Evolutionary conservation across 202 grass and related monocot species (phyloP), one percentile per base, ranked within the genome.

Genomic region (Hordeum pubiflorum): DNA sequence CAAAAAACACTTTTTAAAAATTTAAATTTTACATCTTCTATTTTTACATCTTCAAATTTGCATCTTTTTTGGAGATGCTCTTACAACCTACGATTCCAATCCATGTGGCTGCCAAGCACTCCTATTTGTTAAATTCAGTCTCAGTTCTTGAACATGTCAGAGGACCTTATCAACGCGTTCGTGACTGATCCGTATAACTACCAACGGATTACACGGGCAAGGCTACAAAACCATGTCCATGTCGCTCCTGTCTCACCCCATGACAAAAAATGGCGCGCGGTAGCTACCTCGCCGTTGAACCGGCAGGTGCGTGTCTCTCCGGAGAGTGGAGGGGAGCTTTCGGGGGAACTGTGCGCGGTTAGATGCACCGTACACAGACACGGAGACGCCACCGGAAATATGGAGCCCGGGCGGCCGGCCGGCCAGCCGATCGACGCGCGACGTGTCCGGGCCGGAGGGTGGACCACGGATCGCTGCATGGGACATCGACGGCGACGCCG

Each of bases 371-470:
- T 17, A 71, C 39, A 7, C 81, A 27, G 77, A 86, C 61, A 79
- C 75, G 77, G 84, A 86, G 78, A 38, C 50, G 52, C 78, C 84
- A 86, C 71, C 71, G 84, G 84, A 58, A 57, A 17, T 31, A 86
- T 80, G 84, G 77, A 86, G 77, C 84, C 82, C 84, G 61, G 46
- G 44, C n/a, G 71, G 48, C 46, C 44, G 15, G 77, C 23, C 48
- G 29, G 78, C 67, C 37, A 14, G 60, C 41, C 40, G 67, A 73
- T 33, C 74, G 73, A 76, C 20, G 55, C 3, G 33, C 54, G 74
- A 76, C 74, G 40, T 72, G 69, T 18, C 41, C 41, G 9, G 0
- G 69, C 13, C 11, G 24, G 39, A 26, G 10, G 2, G n/a, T 38
- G 72, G 72, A 58, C 37, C 74, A 43, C 57, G 1, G 54, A 17